A percentile compares a stretch with the other conserved stretches of the same genome.
These are phyloP conservation scores for Pyronema domesticum DNA, from an alignment of 495 filamentous ascomycete genomes.

Conservation along the genomic window DNA sequence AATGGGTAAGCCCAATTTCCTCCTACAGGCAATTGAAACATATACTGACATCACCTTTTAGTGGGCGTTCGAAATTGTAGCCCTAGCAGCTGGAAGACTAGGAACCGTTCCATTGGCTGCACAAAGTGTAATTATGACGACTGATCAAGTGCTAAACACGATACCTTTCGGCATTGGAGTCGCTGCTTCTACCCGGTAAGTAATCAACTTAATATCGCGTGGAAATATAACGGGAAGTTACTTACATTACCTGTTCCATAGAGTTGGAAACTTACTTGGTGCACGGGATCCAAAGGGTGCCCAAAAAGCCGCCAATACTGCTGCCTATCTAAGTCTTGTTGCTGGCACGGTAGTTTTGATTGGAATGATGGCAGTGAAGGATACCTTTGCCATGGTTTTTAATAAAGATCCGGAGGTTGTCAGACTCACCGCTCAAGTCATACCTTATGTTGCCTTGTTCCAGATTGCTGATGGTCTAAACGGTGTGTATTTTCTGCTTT, in stretches of 20 bases:
- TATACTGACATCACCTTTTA: neutral
- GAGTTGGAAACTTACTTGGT: conserved; percentile 27
- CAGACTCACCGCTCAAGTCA: conserved; percentile 57
- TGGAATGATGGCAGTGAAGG: conserved; percentile 51
- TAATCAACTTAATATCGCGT: neutral
- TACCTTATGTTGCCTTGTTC: conserved; percentile 81
- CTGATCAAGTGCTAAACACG: conserved; percentile 82
- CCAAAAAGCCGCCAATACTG: conserved; percentile 54
- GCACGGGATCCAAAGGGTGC: conserved; percentile 50
- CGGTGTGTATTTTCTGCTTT: neutral
- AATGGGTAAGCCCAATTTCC: conserved; percentile 39
- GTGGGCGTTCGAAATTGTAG: conserved; percentile 94
- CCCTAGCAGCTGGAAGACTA: conserved; percentile 64
- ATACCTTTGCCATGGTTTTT: conserved; percentile 69
- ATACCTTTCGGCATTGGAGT: conserved; percentile 62
- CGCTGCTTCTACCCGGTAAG: neutral
- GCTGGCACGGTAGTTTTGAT: conserved; percentile 52
- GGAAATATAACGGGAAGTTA: no score
- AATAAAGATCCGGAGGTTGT: conserved; percentile 63
- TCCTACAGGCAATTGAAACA: neutral
- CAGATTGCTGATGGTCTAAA: conserved; percentile 60
- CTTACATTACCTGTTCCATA: neutral
- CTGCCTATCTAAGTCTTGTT: conserved; percentile 55
- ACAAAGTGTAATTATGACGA: conserved; percentile 88
- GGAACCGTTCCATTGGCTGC: conserved; percentile 72